Base-by-base conservation (phyloP, 2,329 filamentous ascomycete species). In the Aspergillus awamori region DNA sequence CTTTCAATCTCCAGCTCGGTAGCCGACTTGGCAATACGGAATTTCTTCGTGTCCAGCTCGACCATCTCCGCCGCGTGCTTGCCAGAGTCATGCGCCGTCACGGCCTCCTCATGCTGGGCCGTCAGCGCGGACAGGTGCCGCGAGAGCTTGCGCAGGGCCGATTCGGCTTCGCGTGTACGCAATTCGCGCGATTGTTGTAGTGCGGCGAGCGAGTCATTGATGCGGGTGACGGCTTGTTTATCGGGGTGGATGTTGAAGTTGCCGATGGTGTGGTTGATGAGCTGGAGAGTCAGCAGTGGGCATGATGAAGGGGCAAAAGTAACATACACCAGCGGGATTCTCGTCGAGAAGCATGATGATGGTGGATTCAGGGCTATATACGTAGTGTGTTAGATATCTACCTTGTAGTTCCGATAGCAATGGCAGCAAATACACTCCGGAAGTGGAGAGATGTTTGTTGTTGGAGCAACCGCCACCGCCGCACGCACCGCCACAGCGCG, bases 201-300 rank as follows among this genome's bases (percentile, higher is more conserved):
- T 0, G 91, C 91, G 8, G 87, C 86, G 56, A 97, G 85, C 1
- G 92, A 94, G 75, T 93, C 91, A 76, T 87, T 87, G 74, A 98
- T 90, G 74, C 95, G 92, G 20, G 89, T 83, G 20, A 98, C 86
- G 63, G 91, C 91, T 67, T 87, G 83, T 73, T 93, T 95, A 83
- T 99, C 95, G 10, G 92, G 92, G 20, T 86, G 83, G 72, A 94
- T 96, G 81, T 96, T 95, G 87, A 99, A 99, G 83, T 97, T 97
- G 70, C 88, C 85, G 72, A 96, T 90, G 45, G 93, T 97, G 80
- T 96, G 90, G 74, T 89, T 86, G 80, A 99, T 96, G 73, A 97
- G 89, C 91, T 95, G 77, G 10, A 5, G 43, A 47, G 60, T 64
- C 51, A 66, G 60, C 48, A 54, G 57, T 17, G 2, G 22, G 22